Base-by-base conservation (phyloP, 1,284 basidiomycete species). In the Ustilago hordei region DNA sequence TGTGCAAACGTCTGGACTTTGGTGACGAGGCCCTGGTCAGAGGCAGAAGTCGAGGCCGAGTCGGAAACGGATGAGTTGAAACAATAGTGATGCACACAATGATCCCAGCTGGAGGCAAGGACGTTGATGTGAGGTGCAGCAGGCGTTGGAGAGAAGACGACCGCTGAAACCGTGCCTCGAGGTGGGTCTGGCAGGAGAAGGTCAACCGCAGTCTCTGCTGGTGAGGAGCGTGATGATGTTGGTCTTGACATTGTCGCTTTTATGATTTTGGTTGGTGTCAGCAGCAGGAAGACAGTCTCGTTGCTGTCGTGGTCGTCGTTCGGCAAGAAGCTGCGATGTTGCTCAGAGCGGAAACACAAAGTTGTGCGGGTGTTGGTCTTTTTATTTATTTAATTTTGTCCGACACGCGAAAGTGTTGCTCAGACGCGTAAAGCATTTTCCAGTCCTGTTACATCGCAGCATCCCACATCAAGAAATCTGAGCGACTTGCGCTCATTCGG, bases 91-190 rank as follows among this genome's bases (percentile, higher is more conserved):
- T 80, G 73, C 3, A 84, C 82, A 28, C 56, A 31, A 41, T 75
- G 75, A 56, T 85, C 84, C 84, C 84, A 85, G 59, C 76, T 80
- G 1, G 82, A 64, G 5, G 77, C 76, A 17, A 85, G 81, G 9
- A 85, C 48, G 28, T 75, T 60, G 7, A 47, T 54, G n/a, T 48
- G 34, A 28, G 52, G 4, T 19, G 35, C 11, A 32, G 39, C 7
- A 4, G 43, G 15, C 63, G 61, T 67, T 17, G 71, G 75, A 9
- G 70, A 65, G 58, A 81, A 82, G 1, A 60, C 74, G 13, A 84
- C 38, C 0, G 77, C 64, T 0, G 82, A 79, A 15, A 82, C 64
- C 19, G 73, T 75, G 2, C 75, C 77, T 8, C 28, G 12, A 11
- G 81, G 81, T 32, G 79, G 66, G 5, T 56, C 54, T 8, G 74